Base-by-base conservation (phyloP, 257 asterid species). In the Asclepias syriaca region DNA sequence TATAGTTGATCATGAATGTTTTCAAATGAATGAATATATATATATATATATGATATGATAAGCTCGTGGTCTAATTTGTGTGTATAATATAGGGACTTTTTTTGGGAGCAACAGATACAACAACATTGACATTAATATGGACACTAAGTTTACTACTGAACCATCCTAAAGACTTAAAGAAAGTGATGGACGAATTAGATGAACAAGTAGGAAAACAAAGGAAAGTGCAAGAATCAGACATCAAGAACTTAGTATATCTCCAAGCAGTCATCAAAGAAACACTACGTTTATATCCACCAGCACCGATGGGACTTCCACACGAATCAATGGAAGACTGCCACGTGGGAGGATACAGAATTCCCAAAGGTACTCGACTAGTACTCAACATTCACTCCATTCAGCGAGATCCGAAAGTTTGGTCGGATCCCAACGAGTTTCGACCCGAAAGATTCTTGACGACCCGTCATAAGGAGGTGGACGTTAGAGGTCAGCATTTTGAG, bases 251-350 rank as follows among this genome's bases (percentile, higher is more conserved):
- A n/a, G 24, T 13, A 15, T 71, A 71, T 43, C 58, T 40, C 29
- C 59, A 71, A 40, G 68, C 75, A 8, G 50, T 71, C 15, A 19
- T 71, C 3, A 71, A 71, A 46, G 75, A 71, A 29, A 58, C 75
- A 12, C 6, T 43, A 32, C 32, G 68, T 11, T 40, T 71, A 58
- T 71, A 56, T 24, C 75, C 75, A 40, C 21, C 75, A 15, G 75
- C 15, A 5, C 58, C 75, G 2, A 10, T 71, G 7, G 55, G 14
- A 0, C 46, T 29, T 22, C 55, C 55, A 24, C 18, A n/a, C 5
- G 68, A 58, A 71, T 57, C 32, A 22, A 4, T 27, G 0, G 68
- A 43, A 3, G 68, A 71, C 4, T 39, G 67, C 24, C 1, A 1
- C 5, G 22, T 71, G 4, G 58, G 24, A 19, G 75, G 68, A 0